A percentile compares a stretch with the other conserved stretches of the same genome.
Evolutionary conservation across 2,329 filamentous ascomycete genomes (phyloP).

Genomic region (Trichoderma brevicompactum): DNA sequence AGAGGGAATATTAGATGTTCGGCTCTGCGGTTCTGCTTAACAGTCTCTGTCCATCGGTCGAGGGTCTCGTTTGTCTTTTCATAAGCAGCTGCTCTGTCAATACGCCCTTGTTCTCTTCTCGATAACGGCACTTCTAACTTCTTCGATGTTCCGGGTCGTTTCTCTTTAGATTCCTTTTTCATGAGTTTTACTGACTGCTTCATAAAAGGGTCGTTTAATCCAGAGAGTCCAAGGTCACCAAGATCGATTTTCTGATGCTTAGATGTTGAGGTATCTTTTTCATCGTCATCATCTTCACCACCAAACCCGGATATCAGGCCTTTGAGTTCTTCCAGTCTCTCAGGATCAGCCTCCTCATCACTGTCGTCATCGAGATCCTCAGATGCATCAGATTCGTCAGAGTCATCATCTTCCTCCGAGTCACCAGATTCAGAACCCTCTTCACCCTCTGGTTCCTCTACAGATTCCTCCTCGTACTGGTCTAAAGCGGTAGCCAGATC

Average conservation of each 20-base stretch:
- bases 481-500: constrained; percentile 62
- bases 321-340: constrained; percentile 67
- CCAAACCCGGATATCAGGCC: constrained; percentile 71
- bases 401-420: constrained; percentile 52
- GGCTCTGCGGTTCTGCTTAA: constrained; percentile 89
- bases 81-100: constrained; percentile 82
- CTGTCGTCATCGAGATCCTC: constrained; percentile 56
- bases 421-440: constrained; percentile 49
- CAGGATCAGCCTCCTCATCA: constrained; percentile 52
- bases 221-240: constrained; percentile 72
- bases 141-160: constrained; percentile 52
- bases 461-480: constrained; percentile 55
- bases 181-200: constrained; percentile 81
- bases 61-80: constrained; percentile 91
- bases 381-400: constrained; percentile 43
- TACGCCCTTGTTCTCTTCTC: constrained; percentile 81
- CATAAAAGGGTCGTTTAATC: constrained; percentile 73
- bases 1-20: constrained; percentile 91
- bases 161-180: constrained; percentile 62
- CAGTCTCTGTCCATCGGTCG: constrained; percentile 89
- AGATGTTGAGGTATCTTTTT: constrained; percentile 47
- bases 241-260: constrained; percentile 73
- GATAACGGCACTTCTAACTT: constrained; percentile 83
- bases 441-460: constrained; percentile 53
- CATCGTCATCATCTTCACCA: constrained; percentile 63